Evolutionary conservation across 169 alveolate genomes (phyloP).

Genomic region (Theileria annulata): DNA sequence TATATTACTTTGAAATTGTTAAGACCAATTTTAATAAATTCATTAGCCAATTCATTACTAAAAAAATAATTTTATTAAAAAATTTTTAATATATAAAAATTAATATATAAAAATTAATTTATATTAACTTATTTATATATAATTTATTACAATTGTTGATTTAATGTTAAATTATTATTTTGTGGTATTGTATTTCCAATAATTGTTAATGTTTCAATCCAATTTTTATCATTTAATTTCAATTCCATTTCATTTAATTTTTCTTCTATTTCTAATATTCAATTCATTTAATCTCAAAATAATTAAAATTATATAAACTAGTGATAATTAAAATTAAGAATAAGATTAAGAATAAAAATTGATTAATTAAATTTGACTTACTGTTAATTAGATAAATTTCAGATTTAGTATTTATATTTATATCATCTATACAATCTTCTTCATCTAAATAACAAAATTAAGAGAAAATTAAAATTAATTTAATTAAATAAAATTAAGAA

Average conservation of each 20-base stretch:
- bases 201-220: constrained; percentile 3
- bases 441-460: background rate
- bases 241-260: background rate
- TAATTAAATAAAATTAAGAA: too few species aligned
- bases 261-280: background rate
- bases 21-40: constrained; percentile 43
- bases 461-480: too few species aligned
- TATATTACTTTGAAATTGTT: constrained; percentile 25
- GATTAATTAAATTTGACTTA: background rate
- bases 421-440: constrained; percentile 4
- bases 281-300: background rate
- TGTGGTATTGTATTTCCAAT: constrained; percentile 14
- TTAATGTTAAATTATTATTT: constrained; percentile 40
- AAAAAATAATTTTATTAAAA: background rate
- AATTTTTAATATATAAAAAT: too few species aligned
- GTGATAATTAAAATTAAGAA: too few species aligned
- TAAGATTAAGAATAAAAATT: too few species aligned
- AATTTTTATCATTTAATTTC: background rate
- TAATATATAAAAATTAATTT: too few species aligned
- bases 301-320: too few species aligned
- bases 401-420: background rate
- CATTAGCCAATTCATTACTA: constrained; percentile 26
- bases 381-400: constrained; percentile 14
- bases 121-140: too few species aligned
- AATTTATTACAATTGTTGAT: constrained; percentile 27